These are phyloP conservation scores for Rugonectria rugulosa DNA, from an alignment of 2,329 filamentous ascomycete genomes.

Conservation along the genomic window DNA sequence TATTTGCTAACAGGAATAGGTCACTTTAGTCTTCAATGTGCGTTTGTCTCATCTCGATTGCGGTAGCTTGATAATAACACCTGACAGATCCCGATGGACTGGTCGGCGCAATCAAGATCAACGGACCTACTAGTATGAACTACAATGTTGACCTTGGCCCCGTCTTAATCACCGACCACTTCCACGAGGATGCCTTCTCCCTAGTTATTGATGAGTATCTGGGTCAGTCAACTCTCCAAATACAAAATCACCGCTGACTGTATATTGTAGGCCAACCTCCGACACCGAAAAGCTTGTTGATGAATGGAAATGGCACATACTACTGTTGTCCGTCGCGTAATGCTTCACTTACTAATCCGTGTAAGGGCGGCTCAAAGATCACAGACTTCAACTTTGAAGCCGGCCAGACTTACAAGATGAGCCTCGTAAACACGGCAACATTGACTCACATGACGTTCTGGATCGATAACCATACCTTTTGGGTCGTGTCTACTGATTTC, in stretches of 20 bases:
- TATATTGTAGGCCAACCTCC: neutral
- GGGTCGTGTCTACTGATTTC: conserved; percentile 61
- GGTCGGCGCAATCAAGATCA: conserved; percentile 4
- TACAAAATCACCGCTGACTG: neutral
- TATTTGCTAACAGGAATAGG: conserved; percentile 41
- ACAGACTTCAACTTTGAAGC: conserved; percentile 7
- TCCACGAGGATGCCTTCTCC: conserved; percentile 5
- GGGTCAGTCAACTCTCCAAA: neutral
- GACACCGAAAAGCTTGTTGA: conserved; percentile 1
- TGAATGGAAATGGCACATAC: conserved; percentile 11
- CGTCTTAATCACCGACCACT: conserved; percentile 4
- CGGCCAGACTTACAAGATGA: conserved; percentile 42
- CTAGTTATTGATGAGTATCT: neutral
- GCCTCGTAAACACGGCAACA: conserved; percentile 59
- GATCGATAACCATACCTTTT: conserved; percentile 59
- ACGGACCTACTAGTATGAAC: conserved; percentile 13
- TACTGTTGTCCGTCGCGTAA: neutral
- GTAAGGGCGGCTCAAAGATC: neutral
- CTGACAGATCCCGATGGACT: conserved; percentile 35
- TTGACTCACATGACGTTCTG: conserved; percentile 59
- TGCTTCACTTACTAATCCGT: neutral
- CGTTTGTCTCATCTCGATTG: neutral
- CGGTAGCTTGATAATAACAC: neutral
- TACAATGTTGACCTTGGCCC: conserved; percentile 8
- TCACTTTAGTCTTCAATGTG: conserved; percentile 10